Percentiles rank a stretch among this genome's conserved stretches.
Conservation (phyloP, 2,329 filamentous ascomycete genomes). For the Ascomycota sp. region DNA sequence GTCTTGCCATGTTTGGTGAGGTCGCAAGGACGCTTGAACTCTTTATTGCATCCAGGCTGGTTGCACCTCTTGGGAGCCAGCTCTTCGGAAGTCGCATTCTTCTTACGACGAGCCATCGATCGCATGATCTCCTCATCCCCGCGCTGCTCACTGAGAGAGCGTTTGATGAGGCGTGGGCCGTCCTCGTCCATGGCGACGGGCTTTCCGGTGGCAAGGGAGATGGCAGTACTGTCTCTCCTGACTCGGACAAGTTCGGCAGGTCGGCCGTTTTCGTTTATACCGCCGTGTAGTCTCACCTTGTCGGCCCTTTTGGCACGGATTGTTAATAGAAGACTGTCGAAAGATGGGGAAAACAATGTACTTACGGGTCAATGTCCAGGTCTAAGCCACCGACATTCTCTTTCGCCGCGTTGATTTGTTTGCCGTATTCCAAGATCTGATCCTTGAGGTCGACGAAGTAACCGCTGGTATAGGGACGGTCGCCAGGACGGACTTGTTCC, state of each 20-base stretch:
- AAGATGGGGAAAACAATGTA: too few relatives aligned
- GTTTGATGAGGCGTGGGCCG: conserved; percentile 38
- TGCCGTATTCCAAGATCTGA: conserved; percentile 78
- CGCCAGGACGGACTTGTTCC: conserved; percentile 66
- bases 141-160: conserved; percentile 45
- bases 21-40: conserved; percentile 94
- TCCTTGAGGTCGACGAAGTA: conserved; percentile 95
- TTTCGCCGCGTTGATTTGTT: conserved; percentile 60
- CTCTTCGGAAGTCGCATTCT: conserved; percentile 73
- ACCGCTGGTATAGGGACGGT: conserved; percentile 83
- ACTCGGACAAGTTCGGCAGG: conserved; percentile 70
- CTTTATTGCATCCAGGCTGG: conserved; percentile 60
- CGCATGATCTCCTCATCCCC: conserved; percentile 67
- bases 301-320: conserved; percentile 26
- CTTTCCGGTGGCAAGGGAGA: conserved; percentile 55
- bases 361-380: conserved; percentile 39
- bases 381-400: conserved; percentile 32
- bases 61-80: conserved; percentile 61
- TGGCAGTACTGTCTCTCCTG: conserved; percentile 57
- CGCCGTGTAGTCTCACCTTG: conserved; percentile 62
- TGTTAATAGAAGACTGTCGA: too few relatives aligned
- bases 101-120: conserved; percentile 90
- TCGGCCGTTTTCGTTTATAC: conserved; percentile 60
- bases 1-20: conserved; percentile 97
- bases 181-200: conserved; percentile 35